Percentiles rank a stretch among this genome's conserved stretches.
Evolutionary conservation across 176 grass and related monocot genomes (phyloP).

Genomic region (Juncus inflexus): DNA sequence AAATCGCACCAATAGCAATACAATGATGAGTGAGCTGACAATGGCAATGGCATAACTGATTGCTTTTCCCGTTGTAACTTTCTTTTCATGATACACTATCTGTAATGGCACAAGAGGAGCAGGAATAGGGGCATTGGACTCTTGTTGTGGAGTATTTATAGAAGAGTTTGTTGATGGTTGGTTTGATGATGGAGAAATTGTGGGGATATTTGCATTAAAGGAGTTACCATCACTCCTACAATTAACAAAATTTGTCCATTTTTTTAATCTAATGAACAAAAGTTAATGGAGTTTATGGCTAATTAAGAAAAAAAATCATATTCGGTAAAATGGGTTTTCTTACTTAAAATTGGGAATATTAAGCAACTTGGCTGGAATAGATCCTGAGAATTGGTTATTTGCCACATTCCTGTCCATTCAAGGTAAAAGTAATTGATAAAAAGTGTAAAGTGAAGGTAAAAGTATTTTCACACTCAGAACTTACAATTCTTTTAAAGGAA

Average conservation of each 20-base stretch:
- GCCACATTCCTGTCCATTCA: conserved; percentile 71
- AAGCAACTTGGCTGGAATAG: conserved; percentile 65
- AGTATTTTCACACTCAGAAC: conserved; percentile 2
- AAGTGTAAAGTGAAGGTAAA: not conserved
- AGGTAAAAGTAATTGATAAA: conserved; percentile 26
- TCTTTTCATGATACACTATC: conserved; percentile 6
- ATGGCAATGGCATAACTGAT: conserved; percentile 14
- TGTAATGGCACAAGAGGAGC: conserved; percentile 1
- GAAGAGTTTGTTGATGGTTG: not conserved
- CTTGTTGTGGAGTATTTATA: conserved; percentile 15
- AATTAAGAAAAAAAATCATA: not conserved
- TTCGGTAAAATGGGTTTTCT: conserved; percentile 24
- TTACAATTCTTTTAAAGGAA: conserved; percentile 92
- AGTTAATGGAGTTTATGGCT: not conserved
- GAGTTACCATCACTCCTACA: conserved; percentile 41
- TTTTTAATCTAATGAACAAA: not conserved
- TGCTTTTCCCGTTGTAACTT: conserved; percentile 17
- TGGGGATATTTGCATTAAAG: conserved; percentile 15
- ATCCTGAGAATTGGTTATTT: conserved; percentile 91
- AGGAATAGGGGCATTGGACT: not conserved
- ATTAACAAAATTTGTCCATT: not conserved
- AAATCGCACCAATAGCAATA: conserved; percentile 24
- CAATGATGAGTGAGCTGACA: conserved; percentile 21
- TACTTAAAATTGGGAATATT: conserved; percentile 85
- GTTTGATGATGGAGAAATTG: conserved; percentile 35